These are phyloP conservation scores for Streptanthus diversifolius DNA, from an alignment of 345 rosid genomes.

Conservation along the genomic window DNA sequence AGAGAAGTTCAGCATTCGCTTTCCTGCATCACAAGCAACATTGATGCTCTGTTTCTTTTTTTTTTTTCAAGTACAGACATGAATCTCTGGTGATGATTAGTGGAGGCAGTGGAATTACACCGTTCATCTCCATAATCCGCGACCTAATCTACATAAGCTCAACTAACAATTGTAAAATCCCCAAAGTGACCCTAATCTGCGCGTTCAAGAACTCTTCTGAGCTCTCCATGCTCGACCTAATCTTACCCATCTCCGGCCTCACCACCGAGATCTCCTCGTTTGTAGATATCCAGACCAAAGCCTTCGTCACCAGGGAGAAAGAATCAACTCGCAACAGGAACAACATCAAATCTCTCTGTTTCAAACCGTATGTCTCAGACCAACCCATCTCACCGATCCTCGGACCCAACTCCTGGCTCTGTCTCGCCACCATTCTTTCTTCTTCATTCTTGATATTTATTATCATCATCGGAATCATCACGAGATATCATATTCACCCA, in stretches of 20 bases:
- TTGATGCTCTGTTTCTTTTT: not conserved
- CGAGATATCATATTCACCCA: conserved; percentile 53
- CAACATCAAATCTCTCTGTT: conserved; percentile 40
- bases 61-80: conserved; percentile 34
- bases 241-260: conserved; percentile 44
- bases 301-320: conserved; percentile 60
- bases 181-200: conserved; percentile 45
- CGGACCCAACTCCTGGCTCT: conserved; percentile 74
- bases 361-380: conserved; percentile 57
- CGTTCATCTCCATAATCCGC: conserved; percentile 65
- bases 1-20: not conserved
- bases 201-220: conserved; percentile 57
- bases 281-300: conserved; percentile 54
- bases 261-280: conserved; percentile 24
- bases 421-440: conserved; percentile 61
- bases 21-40: conserved; percentile 12
- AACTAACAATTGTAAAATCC: conserved; percentile 32
- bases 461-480: conserved; percentile 50
- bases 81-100: conserved; percentile 64
- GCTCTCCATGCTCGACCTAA: conserved; percentile 62
- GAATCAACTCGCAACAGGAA: conserved; percentile 19
- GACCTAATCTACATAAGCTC: conserved; percentile 45
- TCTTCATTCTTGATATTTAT: conserved; percentile 63
- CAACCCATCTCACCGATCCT: conserved; percentile 51
- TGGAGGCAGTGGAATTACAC: conserved; percentile 83